Percentiles rank a stretch among this genome's conserved stretches.
Conservation (phyloP, 2,329 filamentous ascomycete species). For the Nemania diffusa region DNA sequence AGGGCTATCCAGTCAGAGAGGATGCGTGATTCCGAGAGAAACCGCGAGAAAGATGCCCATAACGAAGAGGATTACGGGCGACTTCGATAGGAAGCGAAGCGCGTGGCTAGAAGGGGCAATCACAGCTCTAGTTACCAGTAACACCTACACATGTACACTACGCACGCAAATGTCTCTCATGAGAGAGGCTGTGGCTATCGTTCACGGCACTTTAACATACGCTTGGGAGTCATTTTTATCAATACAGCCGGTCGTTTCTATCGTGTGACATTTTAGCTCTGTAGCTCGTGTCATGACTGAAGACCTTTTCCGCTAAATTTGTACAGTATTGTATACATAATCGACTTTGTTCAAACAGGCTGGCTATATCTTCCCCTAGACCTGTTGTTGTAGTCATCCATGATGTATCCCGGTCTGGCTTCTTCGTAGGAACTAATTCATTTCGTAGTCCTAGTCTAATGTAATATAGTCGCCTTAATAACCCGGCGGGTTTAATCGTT, state of each 20-base stretch:
- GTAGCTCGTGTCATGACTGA: slow-evolving; percentile 4
- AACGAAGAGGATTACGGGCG: slow-evolving; percentile 69
- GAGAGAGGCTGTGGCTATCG: slow-evolving; percentile 1
- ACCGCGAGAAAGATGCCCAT: slow-evolving; percentile 47
- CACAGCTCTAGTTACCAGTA: slow-evolving; percentile 34
- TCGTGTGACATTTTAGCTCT: slow-evolving; percentile 13
- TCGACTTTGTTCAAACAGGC: slow-evolving; percentile 7
- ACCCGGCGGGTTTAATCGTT: slow-evolving; percentile 92
- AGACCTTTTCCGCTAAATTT: slow-evolving; percentile 11
- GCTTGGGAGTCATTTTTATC: slow-evolving; percentile 12
- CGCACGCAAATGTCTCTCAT: neutral
- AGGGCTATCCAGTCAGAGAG: slow-evolving; percentile 72
- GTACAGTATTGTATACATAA: slow-evolving; percentile 37
- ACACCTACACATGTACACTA: slow-evolving; percentile 23
- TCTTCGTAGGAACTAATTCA: neutral
- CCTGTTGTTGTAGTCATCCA: slow-evolving; percentile 5
- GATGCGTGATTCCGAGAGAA: slow-evolving; percentile 55
- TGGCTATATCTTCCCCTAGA: neutral
- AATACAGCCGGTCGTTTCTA: neutral
- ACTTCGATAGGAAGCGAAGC: slow-evolving; percentile 57
- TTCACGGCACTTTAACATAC: slow-evolving; percentile 1
- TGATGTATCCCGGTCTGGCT: neutral
- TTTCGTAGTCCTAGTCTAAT: slow-evolving; percentile 1
- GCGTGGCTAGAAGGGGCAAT: slow-evolving; percentile 36
- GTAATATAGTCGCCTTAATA: slow-evolving; percentile 66